Evolutionary conservation across 2,329 filamentous ascomycete species (phyloP).

Genomic region (Orbilia javanica): DNA sequence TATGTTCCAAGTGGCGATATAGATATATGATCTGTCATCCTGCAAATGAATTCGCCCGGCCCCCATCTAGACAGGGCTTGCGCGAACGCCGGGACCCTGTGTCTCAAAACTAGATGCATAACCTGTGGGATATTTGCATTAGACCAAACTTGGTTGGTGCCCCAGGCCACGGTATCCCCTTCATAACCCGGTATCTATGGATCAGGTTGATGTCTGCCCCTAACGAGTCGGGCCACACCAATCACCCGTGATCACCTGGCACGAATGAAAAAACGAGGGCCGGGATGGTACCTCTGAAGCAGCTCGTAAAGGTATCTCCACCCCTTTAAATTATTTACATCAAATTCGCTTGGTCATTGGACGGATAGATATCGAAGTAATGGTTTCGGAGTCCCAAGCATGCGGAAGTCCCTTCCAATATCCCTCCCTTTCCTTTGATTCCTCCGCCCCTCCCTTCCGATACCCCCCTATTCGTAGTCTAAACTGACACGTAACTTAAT

Average conservation of each 20-base stretch:
- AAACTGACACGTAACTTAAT: conserved; percentile 22
- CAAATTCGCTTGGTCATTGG: conserved; percentile 41
- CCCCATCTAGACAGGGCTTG: not conserved
- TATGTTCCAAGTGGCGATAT: conserved; percentile 11
- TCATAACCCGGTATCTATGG: conserved; percentile 20
- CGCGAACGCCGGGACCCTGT: too few species aligned
- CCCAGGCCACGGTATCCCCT: conserved; percentile 13
- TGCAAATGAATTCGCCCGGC: not conserved
- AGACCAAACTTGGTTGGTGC: not conserved
- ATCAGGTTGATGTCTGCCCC: not conserved
- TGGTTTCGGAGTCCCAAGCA: conserved; percentile 40
- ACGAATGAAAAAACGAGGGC: not conserved
- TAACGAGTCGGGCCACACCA: not conserved
- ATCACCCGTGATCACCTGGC: too few species aligned
- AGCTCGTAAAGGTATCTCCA: conserved; percentile 22
- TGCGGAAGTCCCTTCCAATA: conserved; percentile 47
- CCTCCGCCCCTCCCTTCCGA: not conserved
- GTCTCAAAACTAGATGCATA: too few species aligned
- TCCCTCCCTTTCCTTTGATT: not conserved
- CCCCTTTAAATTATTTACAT: conserved; percentile 39
- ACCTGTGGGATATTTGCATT: not conserved
- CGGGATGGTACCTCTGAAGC: conserved; percentile 41
- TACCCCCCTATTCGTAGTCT: conserved; percentile 9
- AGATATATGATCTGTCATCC: conserved; percentile 23
- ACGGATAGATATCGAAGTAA: conserved; percentile 2